phyloP scores from a whole-genome alignment of 495 filamentous ascomycete genomes.

The Clohesyomyces aquaticus region DNA sequence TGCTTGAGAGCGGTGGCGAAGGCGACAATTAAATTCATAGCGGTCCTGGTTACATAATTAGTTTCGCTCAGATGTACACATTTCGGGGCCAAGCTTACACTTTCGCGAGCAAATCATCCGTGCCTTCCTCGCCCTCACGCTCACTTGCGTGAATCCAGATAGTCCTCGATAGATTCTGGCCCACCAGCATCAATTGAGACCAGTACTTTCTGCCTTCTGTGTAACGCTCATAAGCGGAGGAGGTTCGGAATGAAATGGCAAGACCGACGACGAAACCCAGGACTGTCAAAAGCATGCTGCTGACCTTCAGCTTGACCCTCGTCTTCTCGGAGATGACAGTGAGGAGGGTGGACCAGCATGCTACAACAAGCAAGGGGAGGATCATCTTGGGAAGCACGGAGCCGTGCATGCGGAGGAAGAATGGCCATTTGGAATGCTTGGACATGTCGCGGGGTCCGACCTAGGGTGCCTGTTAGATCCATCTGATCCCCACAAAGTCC shows the following conservation, averaged over 20 bases:
- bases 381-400: constrained; percentile 54
- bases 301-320: constrained; percentile 61
- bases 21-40: constrained; percentile 79
- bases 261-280: constrained; percentile 90
- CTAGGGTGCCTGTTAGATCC: constrained; percentile 19
- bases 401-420: constrained; percentile 43
- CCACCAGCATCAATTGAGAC: constrained; percentile 71
- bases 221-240: constrained; percentile 82
- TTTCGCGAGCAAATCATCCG: constrained; percentile 74
- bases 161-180: constrained; percentile 72
- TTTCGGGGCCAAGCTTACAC: constrained; percentile 22
- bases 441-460: constrained; percentile 36
- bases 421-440: constrained; percentile 41
- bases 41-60: constrained; percentile 49
- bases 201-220: constrained; percentile 78
- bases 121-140: constrained; percentile 63
- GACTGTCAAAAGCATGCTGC: constrained; percentile 74
- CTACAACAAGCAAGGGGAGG: constrained; percentile 69
- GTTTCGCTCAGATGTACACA: background rate
- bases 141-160: constrained; percentile 79
- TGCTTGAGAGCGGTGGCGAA: constrained; percentile 82
- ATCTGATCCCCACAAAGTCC: background rate
- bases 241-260: constrained; percentile 81
- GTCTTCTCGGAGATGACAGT: constrained; percentile 62
- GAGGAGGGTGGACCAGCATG: constrained; percentile 69